phyloP scores from a whole-genome alignment of 371 early-diverging fungal genomes.

The Mucor mucedo region DNA sequence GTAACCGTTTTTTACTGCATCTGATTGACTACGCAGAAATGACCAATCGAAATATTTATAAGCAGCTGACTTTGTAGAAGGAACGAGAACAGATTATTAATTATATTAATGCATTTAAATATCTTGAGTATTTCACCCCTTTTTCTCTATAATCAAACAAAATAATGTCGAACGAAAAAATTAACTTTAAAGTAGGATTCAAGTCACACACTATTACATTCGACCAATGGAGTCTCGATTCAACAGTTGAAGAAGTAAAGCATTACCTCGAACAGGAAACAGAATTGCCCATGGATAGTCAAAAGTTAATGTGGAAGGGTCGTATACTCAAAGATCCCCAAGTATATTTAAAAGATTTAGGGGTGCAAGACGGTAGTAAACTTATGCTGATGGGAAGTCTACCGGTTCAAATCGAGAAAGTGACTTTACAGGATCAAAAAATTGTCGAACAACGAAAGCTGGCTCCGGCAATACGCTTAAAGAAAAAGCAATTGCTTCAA shows the following conservation, averaged over 20 bases:
- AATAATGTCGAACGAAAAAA: not conserved
- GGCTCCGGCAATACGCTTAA: slow-evolving; percentile 10
- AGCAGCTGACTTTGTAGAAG: too few relatives aligned
- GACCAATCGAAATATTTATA: too few relatives aligned
- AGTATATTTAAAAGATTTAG: slow-evolving; percentile 14
- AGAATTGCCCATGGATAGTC: slow-evolving; percentile 37
- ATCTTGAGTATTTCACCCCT: too few relatives aligned
- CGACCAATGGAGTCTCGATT: slow-evolving; percentile 24
- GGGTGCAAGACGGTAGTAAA: slow-evolving; percentile 39
- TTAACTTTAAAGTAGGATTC: slow-evolving; percentile 49
- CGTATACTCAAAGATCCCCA: slow-evolving; percentile 39
- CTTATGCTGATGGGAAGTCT: slow-evolving; percentile 63
- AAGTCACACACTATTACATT: slow-evolving; percentile 40
- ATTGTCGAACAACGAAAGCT: slow-evolving; percentile 26
- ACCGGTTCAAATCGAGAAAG: slow-evolving; percentile 48
- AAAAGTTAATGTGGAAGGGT: slow-evolving; percentile 62
- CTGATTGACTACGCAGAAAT: too few relatives aligned
- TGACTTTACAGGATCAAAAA: slow-evolving; percentile 42
- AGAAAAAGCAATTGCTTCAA: slow-evolving; percentile 7
- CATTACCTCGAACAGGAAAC: slow-evolving; percentile 44
- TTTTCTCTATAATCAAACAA: too few relatives aligned
- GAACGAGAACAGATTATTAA: too few relatives aligned
- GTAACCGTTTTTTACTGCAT: too few relatives aligned
- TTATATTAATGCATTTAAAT: too few relatives aligned
- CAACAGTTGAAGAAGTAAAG: slow-evolving; percentile 46